Evolutionary conservation across 768 basidiomycete species (phyloP), one percentile per base, ranked within the genome.

Genomic region (Mycena filopes): DNA sequence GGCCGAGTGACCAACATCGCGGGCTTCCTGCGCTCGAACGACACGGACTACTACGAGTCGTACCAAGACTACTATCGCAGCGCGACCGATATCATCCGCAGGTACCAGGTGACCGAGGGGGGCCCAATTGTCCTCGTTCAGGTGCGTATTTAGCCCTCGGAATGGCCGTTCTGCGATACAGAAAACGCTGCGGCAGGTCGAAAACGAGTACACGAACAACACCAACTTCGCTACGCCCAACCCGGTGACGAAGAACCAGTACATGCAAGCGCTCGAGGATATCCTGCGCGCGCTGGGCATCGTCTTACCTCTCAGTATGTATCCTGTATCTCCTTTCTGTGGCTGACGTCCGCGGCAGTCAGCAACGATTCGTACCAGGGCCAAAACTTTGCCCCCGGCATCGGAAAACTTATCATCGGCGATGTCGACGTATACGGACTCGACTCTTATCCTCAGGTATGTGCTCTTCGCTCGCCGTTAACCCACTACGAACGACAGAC

Each of bases 51-150:
- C 40, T 63, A 56, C 25, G 62, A 63, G 41, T 56, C 62, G 43
- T 63, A 63, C 48, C 62, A 63, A 55, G 62, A 63, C 47, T 63
- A 63, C 56, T 63, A 63, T 57, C 62, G 62, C 40, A 63, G 54
- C 45, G 62, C 62, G 13, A 56, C 62, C 29, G 62, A 63, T 43
- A 56, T 56, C 18, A 63, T 63, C 28, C 55, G 55, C 40, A 40
- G 62, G 48, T 57, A 63, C 41, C 62, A 63, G 41, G 54, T 63
- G 6, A 63, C 54, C 8, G 62, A 56, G 29, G 62, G 62, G 45
- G 62, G 62, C 25, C 62, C 62, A 23, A 50, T 63, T 21, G 42
- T 63, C 50, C 62, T 63, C 48, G 62, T 63, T 43, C 61, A 63
- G 61, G 61, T 63, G n/a, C 21, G 53, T 63, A 20, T 16, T 43